phyloP scores from a whole-genome alignment of 345 rosid species.

The Aquilaria sinensis region DNA sequence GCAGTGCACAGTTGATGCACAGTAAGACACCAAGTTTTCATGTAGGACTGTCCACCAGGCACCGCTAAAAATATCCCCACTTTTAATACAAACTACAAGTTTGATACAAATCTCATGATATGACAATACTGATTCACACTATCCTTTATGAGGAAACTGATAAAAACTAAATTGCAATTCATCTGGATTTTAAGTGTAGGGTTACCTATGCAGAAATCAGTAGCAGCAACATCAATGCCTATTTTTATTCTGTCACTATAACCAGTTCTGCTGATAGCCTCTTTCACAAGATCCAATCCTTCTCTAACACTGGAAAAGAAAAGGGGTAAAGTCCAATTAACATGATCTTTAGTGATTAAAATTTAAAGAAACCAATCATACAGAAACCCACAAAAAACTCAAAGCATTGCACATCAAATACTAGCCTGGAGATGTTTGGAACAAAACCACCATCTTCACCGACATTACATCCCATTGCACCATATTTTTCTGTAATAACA shows the following conservation, averaged over 20 bases:
- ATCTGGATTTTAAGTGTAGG: constrained; percentile 12
- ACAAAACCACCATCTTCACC: constrained; percentile 96
- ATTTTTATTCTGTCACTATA: constrained; percentile 80
- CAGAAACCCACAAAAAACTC: constrained; percentile 5
- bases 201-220: constrained; percentile 82
- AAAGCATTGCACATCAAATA: constrained; percentile 15
- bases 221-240: constrained; percentile 85
- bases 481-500: constrained; percentile 78
- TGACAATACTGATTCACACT: too few relatives aligned
- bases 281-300: constrained; percentile 87
- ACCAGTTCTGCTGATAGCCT: constrained; percentile 89
- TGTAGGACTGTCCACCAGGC: too few relatives aligned
- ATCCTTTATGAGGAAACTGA: too few relatives aligned
- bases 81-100: too few relatives aligned
- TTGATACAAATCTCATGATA: too few relatives aligned
- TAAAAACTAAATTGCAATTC: too few relatives aligned
- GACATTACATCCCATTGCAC: constrained; percentile 69
- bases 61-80: too few relatives aligned
- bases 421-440: constrained; percentile 85
- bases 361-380: not conserved
- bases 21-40: too few relatives aligned
- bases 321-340: constrained; percentile 6
- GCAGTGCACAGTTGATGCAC: too few relatives aligned
- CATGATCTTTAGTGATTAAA: constrained; percentile 7
- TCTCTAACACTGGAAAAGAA: constrained; percentile 66